phyloP scores from a whole-genome alignment of 202 grass and related monocot species.

The Eragrostis tef region DNA sequence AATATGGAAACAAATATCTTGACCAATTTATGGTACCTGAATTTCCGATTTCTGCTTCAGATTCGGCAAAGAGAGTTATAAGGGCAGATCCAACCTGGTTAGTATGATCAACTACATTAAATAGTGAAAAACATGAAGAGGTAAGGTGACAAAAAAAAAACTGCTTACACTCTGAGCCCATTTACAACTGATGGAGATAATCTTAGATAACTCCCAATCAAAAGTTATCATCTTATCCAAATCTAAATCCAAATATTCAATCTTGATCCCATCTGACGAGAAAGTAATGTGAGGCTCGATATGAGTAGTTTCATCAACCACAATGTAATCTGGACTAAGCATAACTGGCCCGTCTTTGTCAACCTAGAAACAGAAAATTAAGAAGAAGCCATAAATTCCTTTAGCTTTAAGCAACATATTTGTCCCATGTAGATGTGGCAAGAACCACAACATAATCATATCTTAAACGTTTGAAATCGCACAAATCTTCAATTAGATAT shows the following conservation, averaged over 20 bases:
- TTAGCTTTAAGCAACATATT: slow-evolving; percentile 36
- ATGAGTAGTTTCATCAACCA: slow-evolving; percentile 41
- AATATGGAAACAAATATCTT: slow-evolving; percentile 23
- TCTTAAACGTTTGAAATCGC: slow-evolving; percentile 36
- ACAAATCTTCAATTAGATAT: slow-evolving; percentile 35
- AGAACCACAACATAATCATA: slow-evolving; percentile 26
- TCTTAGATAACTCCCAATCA: slow-evolving; percentile 63
- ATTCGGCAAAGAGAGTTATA: slow-evolving; percentile 41
- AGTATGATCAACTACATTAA: slow-evolving; percentile 31
- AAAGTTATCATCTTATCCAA: slow-evolving; percentile 45
- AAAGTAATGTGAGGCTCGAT: slow-evolving; percentile 66
- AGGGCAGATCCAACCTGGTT: slow-evolving; percentile 53
- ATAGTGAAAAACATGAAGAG: slow-evolving; percentile 19
- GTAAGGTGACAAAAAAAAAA: slow-evolving; percentile 28
- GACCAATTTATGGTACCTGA: slow-evolving; percentile 43
- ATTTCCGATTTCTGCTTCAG: slow-evolving; percentile 38
- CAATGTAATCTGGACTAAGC: slow-evolving; percentile 66
- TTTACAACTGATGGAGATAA: slow-evolving; percentile 65
- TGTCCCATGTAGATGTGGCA: slow-evolving; percentile 19
- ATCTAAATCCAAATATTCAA: slow-evolving; percentile 63
- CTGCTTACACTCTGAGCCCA: slow-evolving; percentile 70
- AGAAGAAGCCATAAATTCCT: slow-evolving; percentile 25
- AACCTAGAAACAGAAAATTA: slow-evolving; percentile 58
- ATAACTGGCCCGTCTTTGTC: slow-evolving; percentile 57
- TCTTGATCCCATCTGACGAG: slow-evolving; percentile 68